Conservation (phyloP, 75 land plant species). For the Selaginella moellendorffii region DNA sequence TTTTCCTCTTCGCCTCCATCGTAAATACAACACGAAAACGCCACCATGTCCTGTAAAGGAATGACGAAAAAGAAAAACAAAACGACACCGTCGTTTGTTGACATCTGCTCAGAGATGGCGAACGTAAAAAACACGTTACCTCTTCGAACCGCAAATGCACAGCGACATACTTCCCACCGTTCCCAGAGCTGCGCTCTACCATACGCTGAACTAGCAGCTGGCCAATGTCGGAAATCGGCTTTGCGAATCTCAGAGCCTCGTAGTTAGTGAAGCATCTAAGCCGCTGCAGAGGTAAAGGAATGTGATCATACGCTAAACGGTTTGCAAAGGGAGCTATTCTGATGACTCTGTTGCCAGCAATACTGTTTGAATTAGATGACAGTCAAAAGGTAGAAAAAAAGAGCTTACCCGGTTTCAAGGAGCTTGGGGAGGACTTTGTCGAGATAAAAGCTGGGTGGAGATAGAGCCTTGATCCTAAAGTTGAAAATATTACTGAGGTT, state of each 20-base stretch:
- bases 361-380: background rate
- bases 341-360: constrained; percentile 41
- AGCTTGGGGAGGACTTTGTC: constrained; percentile 70
- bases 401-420: constrained; percentile 58
- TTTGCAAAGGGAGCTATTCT: constrained; percentile 97
- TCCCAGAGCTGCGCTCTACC: constrained; percentile 50
- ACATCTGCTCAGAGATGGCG: background rate
- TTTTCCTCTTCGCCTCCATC: constrained; percentile 72
- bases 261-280: constrained; percentile 91
- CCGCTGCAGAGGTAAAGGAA: constrained; percentile 59
- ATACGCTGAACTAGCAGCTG: constrained; percentile 58
- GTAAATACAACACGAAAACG: constrained; percentile 94
- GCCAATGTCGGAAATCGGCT: constrained; percentile 46
- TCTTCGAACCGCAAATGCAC: constrained; percentile 98
- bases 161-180: constrained; percentile 75
- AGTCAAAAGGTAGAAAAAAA: background rate
- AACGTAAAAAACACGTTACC: constrained; percentile 24
- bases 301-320: constrained; percentile 64
- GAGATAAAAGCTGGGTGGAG: constrained; percentile 60
- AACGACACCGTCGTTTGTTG: background rate
- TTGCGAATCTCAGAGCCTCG: constrained; percentile 75
- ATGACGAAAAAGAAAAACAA: background rate
- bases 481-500: constrained; percentile 41
- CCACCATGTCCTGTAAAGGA: constrained; percentile 85
- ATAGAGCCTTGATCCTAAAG: constrained; percentile 58